A percentile compares a stretch with the other conserved stretches of the same genome.
Evolutionary conservation across 2,329 filamentous ascomycete genomes (phyloP).

Genomic region (Penicillium rolfsii): DNA sequence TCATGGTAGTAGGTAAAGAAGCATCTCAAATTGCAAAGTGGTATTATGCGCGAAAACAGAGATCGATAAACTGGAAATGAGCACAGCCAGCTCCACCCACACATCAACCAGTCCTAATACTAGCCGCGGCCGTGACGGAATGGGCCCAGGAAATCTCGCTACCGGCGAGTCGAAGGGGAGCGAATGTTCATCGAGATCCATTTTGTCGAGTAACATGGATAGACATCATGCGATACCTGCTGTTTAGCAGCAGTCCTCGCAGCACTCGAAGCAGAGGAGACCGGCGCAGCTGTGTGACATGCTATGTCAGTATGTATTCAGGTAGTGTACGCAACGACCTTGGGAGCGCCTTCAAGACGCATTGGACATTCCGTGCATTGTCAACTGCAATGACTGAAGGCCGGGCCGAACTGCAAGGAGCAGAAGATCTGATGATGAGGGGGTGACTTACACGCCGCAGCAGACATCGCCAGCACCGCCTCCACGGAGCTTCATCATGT

Average conservation of each 20-base stretch:
- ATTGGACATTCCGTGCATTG: not conserved
- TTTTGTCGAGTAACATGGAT: not conserved
- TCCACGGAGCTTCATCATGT: conserved; percentile 35
- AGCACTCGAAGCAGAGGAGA: conserved; percentile 38
- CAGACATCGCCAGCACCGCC: conserved; percentile 37
- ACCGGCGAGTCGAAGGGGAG: not conserved
- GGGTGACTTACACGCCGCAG: conserved; percentile 36
- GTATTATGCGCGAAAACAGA: not conserved
- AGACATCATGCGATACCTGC: not conserved
- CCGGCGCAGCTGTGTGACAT: conserved; percentile 31
- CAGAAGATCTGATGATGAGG: not conserved
- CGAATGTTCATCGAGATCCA: not conserved
- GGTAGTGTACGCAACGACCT: not conserved
- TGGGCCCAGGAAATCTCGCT: not conserved
- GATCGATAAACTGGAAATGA: not conserved
- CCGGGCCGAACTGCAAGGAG: not conserved
- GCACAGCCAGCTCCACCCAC: not conserved
- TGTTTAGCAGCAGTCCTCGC: conserved; percentile 37
- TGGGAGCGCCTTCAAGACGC: not conserved
- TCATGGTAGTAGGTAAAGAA: not conserved
- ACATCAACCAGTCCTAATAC: not conserved
- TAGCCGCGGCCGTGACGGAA: not conserved
- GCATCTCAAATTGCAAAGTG: not conserved
- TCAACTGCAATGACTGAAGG: not conserved
- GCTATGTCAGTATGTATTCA: conserved; percentile 13